Conservation (phyloP, 352 stramenopile species). For the Phytophthora pini region DNA sequence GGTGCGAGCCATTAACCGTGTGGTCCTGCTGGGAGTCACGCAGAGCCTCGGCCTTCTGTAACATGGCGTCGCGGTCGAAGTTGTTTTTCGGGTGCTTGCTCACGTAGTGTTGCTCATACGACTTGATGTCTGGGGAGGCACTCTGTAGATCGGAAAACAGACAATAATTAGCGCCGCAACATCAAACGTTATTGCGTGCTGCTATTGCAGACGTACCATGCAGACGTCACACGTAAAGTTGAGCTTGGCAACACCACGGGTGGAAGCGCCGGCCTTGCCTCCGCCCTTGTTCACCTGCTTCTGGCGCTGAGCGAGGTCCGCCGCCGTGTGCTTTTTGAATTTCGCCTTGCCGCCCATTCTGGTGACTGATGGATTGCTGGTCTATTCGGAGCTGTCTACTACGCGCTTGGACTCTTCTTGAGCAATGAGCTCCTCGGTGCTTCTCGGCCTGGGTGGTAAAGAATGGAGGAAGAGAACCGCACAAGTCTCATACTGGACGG, state of each 20-base stretch:
- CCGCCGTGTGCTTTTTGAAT: constrained; percentile 81
- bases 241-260: constrained; percentile 52
- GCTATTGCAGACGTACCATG: constrained; percentile 46
- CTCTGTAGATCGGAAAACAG: constrained; percentile 31
- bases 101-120: constrained; percentile 60
- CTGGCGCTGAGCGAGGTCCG: constrained; percentile 54
- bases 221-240: constrained; percentile 78
- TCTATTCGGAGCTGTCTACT: not conserved
- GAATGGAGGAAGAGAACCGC: constrained; percentile 26
- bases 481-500: constrained; percentile 25
- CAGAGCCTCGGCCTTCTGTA: constrained; percentile 57
- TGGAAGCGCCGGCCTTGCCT: constrained; percentile 50
- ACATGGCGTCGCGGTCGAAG: constrained; percentile 61
- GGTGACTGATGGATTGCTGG: not conserved
- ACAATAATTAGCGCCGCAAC: not conserved
- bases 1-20: constrained; percentile 51
- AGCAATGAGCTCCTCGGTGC: constrained; percentile 14
- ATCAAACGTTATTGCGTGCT: not conserved
- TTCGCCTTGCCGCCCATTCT: constrained; percentile 78
- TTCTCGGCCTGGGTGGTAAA: constrained; percentile 22
- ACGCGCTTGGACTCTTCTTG: constrained; percentile 23
- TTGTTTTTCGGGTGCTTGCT: constrained; percentile 66
- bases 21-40: constrained; percentile 44
- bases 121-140: constrained; percentile 69
- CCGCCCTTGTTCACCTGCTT: constrained; percentile 71